These are phyloP conservation scores for Oryza punctata DNA, from an alignment of 176 grass and related monocot species.

Conservation along the genomic window DNA sequence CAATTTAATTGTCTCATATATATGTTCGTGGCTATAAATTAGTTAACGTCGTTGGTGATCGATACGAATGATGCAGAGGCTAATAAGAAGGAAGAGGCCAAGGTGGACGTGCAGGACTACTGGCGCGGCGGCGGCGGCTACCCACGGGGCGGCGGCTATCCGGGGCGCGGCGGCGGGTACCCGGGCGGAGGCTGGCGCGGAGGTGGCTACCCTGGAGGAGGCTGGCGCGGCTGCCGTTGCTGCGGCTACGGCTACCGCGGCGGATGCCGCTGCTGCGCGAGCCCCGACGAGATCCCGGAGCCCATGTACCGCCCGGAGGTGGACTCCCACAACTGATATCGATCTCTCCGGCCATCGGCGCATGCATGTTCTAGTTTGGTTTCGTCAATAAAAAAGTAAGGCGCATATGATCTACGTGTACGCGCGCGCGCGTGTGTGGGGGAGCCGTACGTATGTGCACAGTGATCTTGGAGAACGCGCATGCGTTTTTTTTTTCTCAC, in stretches of 20 bases:
- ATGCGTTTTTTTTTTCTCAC: no score
- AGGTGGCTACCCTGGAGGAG: not conserved
- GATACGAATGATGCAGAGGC: conserved; percentile 20
- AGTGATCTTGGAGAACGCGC: no score
- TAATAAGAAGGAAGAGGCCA: not conserved
- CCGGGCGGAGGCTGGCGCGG: conserved; percentile 17
- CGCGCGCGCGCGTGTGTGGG: no score
- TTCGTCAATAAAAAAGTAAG: not conserved
- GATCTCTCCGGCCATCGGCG: no score
- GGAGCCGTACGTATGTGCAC: no score
- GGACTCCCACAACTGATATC: conserved; percentile 38
- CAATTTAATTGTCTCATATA: no score
- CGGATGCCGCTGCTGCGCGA: conserved; percentile 63
- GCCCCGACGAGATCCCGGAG: conserved; percentile 56
- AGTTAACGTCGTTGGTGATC: not conserved
- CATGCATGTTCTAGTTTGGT: not conserved
- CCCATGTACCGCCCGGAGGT: conserved; percentile 60
- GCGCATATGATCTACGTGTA: not conserved
- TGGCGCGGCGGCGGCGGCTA: conserved; percentile 22
- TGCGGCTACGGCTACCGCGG: conserved; percentile 42
- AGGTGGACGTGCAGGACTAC: conserved; percentile 26
- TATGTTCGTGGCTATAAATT: not conserved
- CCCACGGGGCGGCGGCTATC: conserved; percentile 20
- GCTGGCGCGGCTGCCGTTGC: conserved; percentile 37
- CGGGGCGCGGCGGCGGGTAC: conserved; percentile 1